Evolutionary conservation across 2,329 filamentous ascomycete species (phyloP), one percentile per base, ranked within the genome.

Genomic region (Ophidiomyces ophidiicola): DNA sequence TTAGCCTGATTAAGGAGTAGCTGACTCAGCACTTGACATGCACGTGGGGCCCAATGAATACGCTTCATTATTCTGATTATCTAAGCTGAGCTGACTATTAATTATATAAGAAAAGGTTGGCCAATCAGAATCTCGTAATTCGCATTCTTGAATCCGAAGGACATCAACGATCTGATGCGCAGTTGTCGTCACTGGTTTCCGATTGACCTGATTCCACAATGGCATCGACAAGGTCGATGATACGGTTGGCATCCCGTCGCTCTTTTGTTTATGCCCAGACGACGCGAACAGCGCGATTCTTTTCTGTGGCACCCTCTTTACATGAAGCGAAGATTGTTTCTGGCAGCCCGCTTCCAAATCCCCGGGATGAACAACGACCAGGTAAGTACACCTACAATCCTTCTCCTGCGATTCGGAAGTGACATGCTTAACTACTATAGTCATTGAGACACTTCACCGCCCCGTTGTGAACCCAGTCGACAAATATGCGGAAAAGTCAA

Each of bases 381-480:
- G 61, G 67, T 70, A 60, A 50, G 66, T 61, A 23, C 21, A 25
- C 36, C 19, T 11, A 12, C 25, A 4, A 20, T 23, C 17, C 6
- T 31, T 28, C 8, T 25, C 23, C 19, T 19, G 19, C 12, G 12
- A 11, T 19, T 2, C 8, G 19, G 32, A 20, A 43, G 19, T 32
- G 32, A 34, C 37, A n/a, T 19, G 3, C 5, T 15, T 12, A 28
- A 46, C 12, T 28, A 24, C 5, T 43, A 15, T 41, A 70, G 68
- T 66, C 37, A 49, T 58, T 43, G 77, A 76, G 51, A 71, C 75
- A 50, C 75, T 94, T 48, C 76, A 82, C 56, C 81, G 70, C 15
- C 82, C 86, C 43, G 68, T 92, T 53, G 74, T 94, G 55, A 94
- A 96, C 66, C 87, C 88, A 24, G 75, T 83, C 62, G 90, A 96